A percentile compares a stretch with the other conserved stretches of the same genome.
phyloP scores from a whole-genome alignment of 305 asterid genomes.

The Solanum hybrid region DNA sequence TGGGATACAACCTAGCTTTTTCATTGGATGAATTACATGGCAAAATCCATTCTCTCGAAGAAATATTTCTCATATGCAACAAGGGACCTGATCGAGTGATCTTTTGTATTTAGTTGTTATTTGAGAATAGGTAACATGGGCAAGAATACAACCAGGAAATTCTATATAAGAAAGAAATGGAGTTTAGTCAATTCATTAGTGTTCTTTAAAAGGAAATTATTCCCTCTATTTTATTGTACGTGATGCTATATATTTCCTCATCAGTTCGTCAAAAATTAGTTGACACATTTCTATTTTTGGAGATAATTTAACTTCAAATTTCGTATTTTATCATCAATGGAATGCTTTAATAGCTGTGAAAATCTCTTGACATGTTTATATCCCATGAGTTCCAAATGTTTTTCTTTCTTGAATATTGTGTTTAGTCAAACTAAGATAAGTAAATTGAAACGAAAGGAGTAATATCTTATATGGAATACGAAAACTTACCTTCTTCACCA shows the following conservation, averaged over 20 bases:
- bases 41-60: no score
- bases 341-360: background rate
- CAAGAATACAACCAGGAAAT: background rate
- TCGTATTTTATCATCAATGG: background rate
- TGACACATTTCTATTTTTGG: background rate
- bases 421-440: background rate
- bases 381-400: background rate
- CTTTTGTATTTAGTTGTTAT: background rate
- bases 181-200: no score
- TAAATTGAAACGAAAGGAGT: background rate
- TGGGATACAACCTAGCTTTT: background rate
- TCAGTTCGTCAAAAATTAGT: background rate
- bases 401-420: background rate
- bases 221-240: background rate
- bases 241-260: background rate
- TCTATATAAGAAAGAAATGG: background rate
- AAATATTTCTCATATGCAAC: no score
- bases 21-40: no score
- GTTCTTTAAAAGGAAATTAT: background rate
- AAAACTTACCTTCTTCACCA: background rate
- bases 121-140: background rate
- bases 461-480: background rate
- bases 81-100: no score
- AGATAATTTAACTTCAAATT: background rate
- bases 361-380: background rate